phyloP scores from a whole-genome alignment of 441 rosid species.

The Breynia disticha region DNA sequence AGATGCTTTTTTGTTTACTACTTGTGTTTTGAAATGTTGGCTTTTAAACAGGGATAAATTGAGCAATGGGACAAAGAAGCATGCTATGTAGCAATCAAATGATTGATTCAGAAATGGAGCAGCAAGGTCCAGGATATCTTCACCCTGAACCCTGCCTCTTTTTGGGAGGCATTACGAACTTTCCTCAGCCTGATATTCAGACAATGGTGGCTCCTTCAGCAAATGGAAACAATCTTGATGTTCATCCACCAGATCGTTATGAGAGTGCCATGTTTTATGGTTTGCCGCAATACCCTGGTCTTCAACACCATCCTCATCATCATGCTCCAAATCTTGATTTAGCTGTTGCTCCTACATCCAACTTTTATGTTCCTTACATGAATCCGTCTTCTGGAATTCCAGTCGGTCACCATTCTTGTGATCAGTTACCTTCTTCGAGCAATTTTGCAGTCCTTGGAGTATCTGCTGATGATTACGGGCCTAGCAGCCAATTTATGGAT shows the following conservation, averaged over 20 bases:
- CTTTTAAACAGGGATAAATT: slow-evolving; percentile 24
- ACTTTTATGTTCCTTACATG: slow-evolving; percentile 37
- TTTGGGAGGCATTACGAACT: slow-evolving; percentile 35
- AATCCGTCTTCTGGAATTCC: slow-evolving; percentile 28
- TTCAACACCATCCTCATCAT: slow-evolving; percentile 32
- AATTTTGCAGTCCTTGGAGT: slow-evolving; percentile 42
- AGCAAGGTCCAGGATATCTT: slow-evolving; percentile 28
- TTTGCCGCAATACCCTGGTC: slow-evolving; percentile 38
- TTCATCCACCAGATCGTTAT: slow-evolving; percentile 35
- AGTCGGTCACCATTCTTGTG: slow-evolving; percentile 35
- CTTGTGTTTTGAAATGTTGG: slow-evolving; percentile 7
- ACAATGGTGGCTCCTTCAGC: slow-evolving; percentile 29
- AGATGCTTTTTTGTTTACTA: slow-evolving; percentile 7
- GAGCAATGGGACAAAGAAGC: slow-evolving; percentile 49
- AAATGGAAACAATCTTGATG: slow-evolving; percentile 29
- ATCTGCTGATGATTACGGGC: slow-evolving; percentile 45
- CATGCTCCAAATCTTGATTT: slow-evolving; percentile 40
- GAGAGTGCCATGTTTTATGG: slow-evolving; percentile 40
- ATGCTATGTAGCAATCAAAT: slow-evolving; percentile 32
- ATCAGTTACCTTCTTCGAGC: slow-evolving; percentile 38
- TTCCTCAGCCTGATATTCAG: slow-evolving; percentile 42
- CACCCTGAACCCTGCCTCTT: slow-evolving; percentile 44
- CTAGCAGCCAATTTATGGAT: slow-evolving; percentile 39
- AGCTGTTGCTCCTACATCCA: slow-evolving; percentile 36
- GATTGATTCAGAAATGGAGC: slow-evolving; percentile 49